phyloP scores from a whole-genome alignment of 192 early-diverging fungal species.

The Backusella psychrophila region DNA sequence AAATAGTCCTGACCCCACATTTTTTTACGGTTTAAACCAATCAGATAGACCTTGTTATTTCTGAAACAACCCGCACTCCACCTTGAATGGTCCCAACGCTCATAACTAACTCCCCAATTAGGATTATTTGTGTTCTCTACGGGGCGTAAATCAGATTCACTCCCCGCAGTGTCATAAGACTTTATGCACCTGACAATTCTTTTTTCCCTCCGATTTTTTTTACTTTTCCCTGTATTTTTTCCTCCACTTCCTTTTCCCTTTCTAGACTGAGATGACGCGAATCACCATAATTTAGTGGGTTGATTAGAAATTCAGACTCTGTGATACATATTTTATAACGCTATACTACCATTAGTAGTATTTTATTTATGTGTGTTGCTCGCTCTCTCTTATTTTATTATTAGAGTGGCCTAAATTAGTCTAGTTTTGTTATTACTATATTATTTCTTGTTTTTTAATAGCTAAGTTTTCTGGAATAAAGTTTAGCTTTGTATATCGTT shows the following conservation, averaged over 20 bases:
- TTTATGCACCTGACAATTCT: constrained; percentile 1
- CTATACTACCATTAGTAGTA: neutral
- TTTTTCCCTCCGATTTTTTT: constrained; percentile 1
- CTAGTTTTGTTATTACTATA: neutral
- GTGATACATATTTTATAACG: neutral
- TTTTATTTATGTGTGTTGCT: neutral
- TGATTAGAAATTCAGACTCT: neutral
- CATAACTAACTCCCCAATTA: neutral
- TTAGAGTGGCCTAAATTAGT: neutral
- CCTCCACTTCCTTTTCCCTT: neutral
- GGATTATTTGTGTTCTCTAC: neutral
- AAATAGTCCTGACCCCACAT: constrained; percentile 9
- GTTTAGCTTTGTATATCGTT: neutral
- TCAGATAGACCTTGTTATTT: neutral
- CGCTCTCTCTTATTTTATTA: neutral
- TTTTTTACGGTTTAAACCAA: constrained; percentile 10
- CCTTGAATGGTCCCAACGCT: constrained; percentile 3
- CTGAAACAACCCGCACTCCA: constrained; percentile 4
- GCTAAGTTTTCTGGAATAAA: neutral
- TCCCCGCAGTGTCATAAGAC: neutral
- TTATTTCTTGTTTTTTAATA: neutral
- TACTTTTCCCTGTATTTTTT: neutral
- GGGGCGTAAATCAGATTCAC: neutral
- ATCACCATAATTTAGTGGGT: neutral
- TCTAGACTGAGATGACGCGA: constrained; percentile 1